A percentile compares a stretch with the other conserved stretches of the same genome.
Conservation (phyloP, 495 filamentous ascomycete species). For the Penicillium pulvis region DNA sequence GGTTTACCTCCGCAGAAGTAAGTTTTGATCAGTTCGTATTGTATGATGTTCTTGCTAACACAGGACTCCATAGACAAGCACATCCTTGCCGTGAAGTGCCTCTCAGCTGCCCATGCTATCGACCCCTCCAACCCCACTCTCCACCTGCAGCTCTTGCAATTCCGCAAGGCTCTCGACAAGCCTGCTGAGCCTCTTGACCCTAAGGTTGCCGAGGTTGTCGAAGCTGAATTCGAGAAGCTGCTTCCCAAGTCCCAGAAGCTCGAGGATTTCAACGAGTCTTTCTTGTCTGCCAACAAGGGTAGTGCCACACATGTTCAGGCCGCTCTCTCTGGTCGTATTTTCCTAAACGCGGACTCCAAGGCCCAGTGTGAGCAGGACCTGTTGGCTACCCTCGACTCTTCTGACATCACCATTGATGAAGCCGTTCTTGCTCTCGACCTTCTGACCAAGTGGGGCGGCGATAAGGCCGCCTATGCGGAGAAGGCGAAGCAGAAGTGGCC, state of each 20-base stretch:
- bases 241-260: conserved; percentile 59
- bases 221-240: conserved; percentile 61
- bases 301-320: conserved; percentile 66
- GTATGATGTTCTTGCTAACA: conserved; percentile 20
- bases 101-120: conserved; percentile 70
- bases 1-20: conserved; percentile 78
- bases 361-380: conserved; percentile 62
- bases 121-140: conserved; percentile 72
- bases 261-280: conserved; percentile 68
- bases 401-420: conserved; percentile 58
- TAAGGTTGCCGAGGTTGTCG: conserved; percentile 65
- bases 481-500: conserved; percentile 73
- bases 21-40: conserved; percentile 32
- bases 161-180: conserved; percentile 64
- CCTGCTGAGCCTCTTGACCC: conserved; percentile 56
- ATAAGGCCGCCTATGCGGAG: conserved; percentile 59
- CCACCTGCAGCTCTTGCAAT: conserved; percentile 72
- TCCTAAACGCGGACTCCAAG: conserved; percentile 60
- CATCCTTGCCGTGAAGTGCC: conserved; percentile 80
- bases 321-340: conserved; percentile 58
- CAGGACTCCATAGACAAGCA: conserved; percentile 67
- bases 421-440: conserved; percentile 61
- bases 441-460: conserved; percentile 61
- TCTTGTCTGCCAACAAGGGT: conserved; percentile 60
- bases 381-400: conserved; percentile 55